A percentile compares a stretch with the other conserved stretches of the same genome.
Evolutionary conservation across 495 filamentous ascomycete genomes (phyloP).

Genomic region (Hypoxylon subgilvum): DNA sequence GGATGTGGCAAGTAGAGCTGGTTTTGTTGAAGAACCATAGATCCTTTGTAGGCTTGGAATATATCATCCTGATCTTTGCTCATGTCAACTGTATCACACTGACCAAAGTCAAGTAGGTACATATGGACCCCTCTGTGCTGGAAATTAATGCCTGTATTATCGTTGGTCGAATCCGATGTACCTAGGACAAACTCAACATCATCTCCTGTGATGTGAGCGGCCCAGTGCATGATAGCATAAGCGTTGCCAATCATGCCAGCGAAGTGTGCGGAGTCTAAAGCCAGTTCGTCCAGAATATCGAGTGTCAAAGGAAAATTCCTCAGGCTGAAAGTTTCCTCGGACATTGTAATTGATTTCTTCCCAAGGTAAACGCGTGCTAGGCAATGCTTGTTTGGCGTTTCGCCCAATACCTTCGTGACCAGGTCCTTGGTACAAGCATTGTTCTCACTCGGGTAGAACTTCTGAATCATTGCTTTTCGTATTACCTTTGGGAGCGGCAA

Average conservation of each 20-base stretch:
- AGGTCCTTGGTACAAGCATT: not conserved
- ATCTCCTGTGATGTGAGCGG: constrained; percentile 39
- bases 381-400: constrained; percentile 39
- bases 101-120: constrained; percentile 34
- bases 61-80: constrained; percentile 16
- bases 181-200: constrained; percentile 44
- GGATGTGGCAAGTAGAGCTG: constrained; percentile 33
- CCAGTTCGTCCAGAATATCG: constrained; percentile 25
- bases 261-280: constrained; percentile 23
- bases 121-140: constrained; percentile 13
- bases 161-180: constrained; percentile 13
- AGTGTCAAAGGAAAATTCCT: constrained; percentile 40
- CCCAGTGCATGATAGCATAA: constrained; percentile 42
- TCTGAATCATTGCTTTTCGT: constrained; percentile 21
- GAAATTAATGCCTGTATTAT: not conserved
- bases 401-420: constrained; percentile 23
- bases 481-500: constrained; percentile 36
- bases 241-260: constrained; percentile 33
- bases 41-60: constrained; percentile 29
- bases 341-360: not conserved
- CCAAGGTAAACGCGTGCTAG: constrained; percentile 35
- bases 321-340: constrained; percentile 15
- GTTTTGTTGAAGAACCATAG: constrained; percentile 28
- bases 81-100: constrained; percentile 23
- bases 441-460: constrained; percentile 24